Evolutionary conservation across 257 asterid species (phyloP).

Genomic region (Petrea volubilis): DNA sequence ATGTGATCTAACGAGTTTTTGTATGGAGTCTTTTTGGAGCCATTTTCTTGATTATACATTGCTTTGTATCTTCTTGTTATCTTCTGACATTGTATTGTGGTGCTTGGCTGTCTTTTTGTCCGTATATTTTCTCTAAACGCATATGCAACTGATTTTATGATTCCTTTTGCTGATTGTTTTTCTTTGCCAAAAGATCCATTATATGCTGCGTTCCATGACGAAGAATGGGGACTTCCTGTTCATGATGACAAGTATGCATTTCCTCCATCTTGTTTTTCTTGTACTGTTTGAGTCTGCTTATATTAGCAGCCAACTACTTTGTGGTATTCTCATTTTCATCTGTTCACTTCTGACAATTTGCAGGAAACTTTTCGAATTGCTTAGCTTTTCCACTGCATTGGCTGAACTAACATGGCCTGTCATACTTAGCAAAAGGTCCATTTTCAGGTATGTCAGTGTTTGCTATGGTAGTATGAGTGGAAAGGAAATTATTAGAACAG

Average conservation of each 20-base stretch:
- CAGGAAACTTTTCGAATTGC: conserved; percentile 91
- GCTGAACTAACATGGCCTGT: conserved; percentile 94
- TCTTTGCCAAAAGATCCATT: conserved; percentile 46
- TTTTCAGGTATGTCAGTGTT: conserved; percentile 57
- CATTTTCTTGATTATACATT: background rate
- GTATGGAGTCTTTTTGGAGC: background rate
- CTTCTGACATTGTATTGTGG: conserved; percentile 2
- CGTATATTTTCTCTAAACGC: background rate
- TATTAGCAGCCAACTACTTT: conserved; percentile 13
- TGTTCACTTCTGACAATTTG: conserved; percentile 29
- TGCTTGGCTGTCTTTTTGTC: background rate
- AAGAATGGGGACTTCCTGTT: conserved; percentile 95
- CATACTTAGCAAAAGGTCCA: conserved; percentile 73
- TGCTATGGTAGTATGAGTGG: conserved; percentile 15
- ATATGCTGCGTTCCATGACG: conserved; percentile 86
- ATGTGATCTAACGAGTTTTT: background rate
- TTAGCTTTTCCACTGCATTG: conserved; percentile 84
- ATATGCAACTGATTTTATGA: conserved; percentile 6
- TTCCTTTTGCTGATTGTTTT: conserved; percentile 39
- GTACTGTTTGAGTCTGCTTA: conserved; percentile 13
- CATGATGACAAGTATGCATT: conserved; percentile 77
- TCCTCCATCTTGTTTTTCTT: conserved; percentile 18
- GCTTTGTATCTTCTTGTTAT: background rate
- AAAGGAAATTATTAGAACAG: conserved; percentile 17
- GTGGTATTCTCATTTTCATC: conserved; percentile 25